Conservation (phyloP, 1,284 basidiomycete genomes). For the Melampsora americana region DNA sequence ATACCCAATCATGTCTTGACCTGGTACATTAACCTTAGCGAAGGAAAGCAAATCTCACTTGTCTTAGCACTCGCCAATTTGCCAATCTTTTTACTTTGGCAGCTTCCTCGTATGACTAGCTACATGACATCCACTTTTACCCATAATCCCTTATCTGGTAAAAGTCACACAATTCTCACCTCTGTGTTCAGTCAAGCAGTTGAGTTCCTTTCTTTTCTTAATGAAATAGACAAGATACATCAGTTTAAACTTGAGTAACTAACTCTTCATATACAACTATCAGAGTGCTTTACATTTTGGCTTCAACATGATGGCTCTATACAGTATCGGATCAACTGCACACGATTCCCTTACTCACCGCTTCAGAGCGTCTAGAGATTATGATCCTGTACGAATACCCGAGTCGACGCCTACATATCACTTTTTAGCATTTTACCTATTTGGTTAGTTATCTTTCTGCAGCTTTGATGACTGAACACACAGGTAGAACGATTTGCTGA, state of each 20-base stretch:
- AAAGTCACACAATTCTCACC: conserved; percentile 31
- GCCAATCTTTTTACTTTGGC: conserved; percentile 30
- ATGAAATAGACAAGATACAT: too few relatives aligned
- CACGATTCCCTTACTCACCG: conserved; percentile 38
- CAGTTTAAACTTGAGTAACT: neutral
- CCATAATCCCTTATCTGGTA: conserved; percentile 36
- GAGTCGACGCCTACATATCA: conserved; percentile 41
- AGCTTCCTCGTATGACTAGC: conserved; percentile 27
- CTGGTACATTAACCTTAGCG: conserved; percentile 37
- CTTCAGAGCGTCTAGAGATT: conserved; percentile 24
- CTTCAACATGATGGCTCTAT: conserved; percentile 44
- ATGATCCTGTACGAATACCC: conserved; percentile 33
- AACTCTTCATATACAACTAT: neutral
- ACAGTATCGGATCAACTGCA: conserved; percentile 42
- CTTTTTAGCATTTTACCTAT: conserved; percentile 41
- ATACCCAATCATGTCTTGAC: conserved; percentile 26
- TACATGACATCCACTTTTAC: conserved; percentile 34
- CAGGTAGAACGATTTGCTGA: too few relatives aligned
- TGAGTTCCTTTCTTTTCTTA: neutral
- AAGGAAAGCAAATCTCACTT: conserved; percentile 35
- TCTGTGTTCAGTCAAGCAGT: conserved; percentile 43
- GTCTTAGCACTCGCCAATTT: conserved; percentile 28
- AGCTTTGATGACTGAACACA: too few relatives aligned
- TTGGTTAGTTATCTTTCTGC: conserved; percentile 6
- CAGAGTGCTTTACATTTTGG: conserved; percentile 39